Percentiles rank a stretch among this genome's conserved stretches.
These are phyloP conservation scores for Linnemannia exigua DNA, from an alignment of 192 early-diverging fungal species.

Conservation along the genomic window DNA sequence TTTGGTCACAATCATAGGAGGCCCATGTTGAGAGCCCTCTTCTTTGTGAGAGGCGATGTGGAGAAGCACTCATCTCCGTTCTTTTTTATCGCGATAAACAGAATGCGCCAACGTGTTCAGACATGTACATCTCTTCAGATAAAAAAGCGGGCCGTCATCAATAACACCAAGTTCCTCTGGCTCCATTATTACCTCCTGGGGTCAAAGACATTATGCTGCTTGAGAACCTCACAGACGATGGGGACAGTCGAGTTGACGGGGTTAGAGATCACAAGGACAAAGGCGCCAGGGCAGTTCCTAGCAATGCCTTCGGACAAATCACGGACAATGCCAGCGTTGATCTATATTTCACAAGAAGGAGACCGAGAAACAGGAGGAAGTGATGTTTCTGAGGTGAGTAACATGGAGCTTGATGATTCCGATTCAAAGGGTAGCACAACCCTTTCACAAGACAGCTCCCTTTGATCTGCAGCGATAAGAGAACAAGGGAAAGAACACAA, in stretches of 20 bases:
- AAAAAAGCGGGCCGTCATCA: not conserved
- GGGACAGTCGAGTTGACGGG: constrained; percentile 99
- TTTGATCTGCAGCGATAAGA: not conserved
- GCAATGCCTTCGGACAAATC: constrained; percentile 85
- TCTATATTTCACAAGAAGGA: constrained; percentile 60
- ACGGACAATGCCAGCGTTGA: constrained; percentile 95
- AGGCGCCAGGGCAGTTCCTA: constrained; percentile 80
- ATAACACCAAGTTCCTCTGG: not conserved
- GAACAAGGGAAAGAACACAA: not conserved
- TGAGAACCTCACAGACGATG: constrained; percentile 93
- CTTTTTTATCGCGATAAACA: not conserved
- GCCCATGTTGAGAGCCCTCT: constrained; percentile 35
- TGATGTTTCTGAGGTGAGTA: not conserved
- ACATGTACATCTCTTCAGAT: not conserved
- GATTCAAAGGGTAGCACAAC: not conserved
- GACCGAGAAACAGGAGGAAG: not conserved
- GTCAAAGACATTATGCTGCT: constrained; percentile 89
- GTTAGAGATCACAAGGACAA: constrained; percentile 92
- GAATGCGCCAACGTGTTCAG: not conserved
- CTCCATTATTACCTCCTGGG: constrained; percentile 66
- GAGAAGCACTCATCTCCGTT: not conserved
- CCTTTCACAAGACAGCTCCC: too few relatives aligned
- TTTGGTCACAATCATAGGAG: constrained; percentile 45
- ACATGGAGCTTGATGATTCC: not conserved
- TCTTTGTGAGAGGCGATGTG: not conserved